These are phyloP conservation scores for Cadophora luteo-olivacea DNA, from an alignment of 2,329 filamentous ascomycete species.

Conservation along the genomic window DNA sequence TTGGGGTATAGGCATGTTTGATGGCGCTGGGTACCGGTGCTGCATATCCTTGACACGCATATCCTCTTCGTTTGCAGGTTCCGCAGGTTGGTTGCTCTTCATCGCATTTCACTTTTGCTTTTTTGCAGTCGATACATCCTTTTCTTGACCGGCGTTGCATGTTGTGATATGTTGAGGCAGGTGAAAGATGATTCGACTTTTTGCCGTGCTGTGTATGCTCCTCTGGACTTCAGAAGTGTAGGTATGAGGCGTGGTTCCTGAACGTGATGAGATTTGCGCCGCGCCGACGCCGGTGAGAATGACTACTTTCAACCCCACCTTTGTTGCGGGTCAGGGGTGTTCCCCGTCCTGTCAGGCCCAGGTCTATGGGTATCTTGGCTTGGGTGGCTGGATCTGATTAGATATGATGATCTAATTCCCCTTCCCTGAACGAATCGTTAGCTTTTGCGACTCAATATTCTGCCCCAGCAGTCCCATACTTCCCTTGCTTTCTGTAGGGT, in stretches of 20 bases:
- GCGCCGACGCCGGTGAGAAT: conserved; percentile 1
- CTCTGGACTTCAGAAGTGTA: not conserved
- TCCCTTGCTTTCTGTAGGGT: not conserved
- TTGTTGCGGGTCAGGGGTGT: not conserved
- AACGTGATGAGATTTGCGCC: conserved; percentile 14
- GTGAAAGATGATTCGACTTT: not conserved
- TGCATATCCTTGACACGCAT: conserved; percentile 44
- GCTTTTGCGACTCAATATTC: not conserved
- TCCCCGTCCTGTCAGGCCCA: conserved; percentile 10
- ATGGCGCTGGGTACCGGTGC: not conserved
- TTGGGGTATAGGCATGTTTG: not conserved
- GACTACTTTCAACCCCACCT: not conserved
- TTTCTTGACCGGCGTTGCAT: conserved; percentile 30
- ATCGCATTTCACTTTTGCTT: conserved; percentile 73
- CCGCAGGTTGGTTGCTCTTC: conserved; percentile 50
- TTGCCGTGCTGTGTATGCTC: not conserved
- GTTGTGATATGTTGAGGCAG: not conserved
- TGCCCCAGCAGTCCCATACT: not conserved
- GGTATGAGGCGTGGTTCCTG: not conserved
- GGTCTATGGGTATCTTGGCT: conserved; percentile 5
- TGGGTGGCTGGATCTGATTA: conserved; percentile 9
- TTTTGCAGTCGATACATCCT: conserved; percentile 69
- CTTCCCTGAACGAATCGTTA: too few relatives aligned
- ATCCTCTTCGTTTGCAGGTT: conserved; percentile 44
- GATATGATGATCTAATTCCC: conserved; percentile 1